These are phyloP conservation scores for Podila horticola DNA, from an alignment of 192 early-diverging fungal species.

Conservation along the genomic window DNA sequence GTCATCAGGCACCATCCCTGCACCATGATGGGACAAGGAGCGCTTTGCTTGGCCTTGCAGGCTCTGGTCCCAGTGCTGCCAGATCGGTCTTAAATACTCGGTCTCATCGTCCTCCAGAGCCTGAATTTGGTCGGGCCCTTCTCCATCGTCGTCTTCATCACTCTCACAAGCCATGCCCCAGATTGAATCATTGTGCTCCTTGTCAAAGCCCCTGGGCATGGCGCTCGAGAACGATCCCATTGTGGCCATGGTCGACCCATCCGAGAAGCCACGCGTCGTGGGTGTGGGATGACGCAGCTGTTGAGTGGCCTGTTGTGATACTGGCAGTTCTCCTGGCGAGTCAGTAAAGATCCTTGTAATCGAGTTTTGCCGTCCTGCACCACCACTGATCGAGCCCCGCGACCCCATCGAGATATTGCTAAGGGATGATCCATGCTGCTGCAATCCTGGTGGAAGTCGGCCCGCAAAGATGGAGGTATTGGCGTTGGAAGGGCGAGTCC, in stretches of 20 bases:
- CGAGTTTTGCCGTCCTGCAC: slow-evolving; percentile 1
- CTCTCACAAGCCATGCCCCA: slow-evolving; percentile 26
- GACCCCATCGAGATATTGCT: slow-evolving; percentile 17
- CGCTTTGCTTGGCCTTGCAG: slow-evolving; percentile 4
- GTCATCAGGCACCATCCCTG: slow-evolving; percentile 26
- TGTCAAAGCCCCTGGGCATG: not conserved
- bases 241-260: slow-evolving; percentile 24
- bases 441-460: not conserved
- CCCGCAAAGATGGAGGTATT: not conserved
- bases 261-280: slow-evolving; percentile 1
- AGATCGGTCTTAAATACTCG: slow-evolving; percentile 15
- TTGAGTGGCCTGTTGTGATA: slow-evolving; percentile 21
- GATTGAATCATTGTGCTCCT: slow-evolving; percentile 1
- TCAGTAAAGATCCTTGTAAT: slow-evolving; percentile 18
- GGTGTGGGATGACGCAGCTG: slow-evolving; percentile 5
- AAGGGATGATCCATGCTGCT: slow-evolving; percentile 28
- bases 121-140: not conserved
- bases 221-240: slow-evolving; percentile 5
- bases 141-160: slow-evolving; percentile 9
- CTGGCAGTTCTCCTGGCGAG: slow-evolving; percentile 21
- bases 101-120: not conserved
- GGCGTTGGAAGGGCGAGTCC: slow-evolving; percentile 2
- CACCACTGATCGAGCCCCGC: slow-evolving; percentile 27
- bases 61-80: slow-evolving; percentile 15
- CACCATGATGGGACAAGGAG: not conserved